Conservation (phyloP, 192 early-diverging fungal species). For the Funneliformis geosporum region DNA sequence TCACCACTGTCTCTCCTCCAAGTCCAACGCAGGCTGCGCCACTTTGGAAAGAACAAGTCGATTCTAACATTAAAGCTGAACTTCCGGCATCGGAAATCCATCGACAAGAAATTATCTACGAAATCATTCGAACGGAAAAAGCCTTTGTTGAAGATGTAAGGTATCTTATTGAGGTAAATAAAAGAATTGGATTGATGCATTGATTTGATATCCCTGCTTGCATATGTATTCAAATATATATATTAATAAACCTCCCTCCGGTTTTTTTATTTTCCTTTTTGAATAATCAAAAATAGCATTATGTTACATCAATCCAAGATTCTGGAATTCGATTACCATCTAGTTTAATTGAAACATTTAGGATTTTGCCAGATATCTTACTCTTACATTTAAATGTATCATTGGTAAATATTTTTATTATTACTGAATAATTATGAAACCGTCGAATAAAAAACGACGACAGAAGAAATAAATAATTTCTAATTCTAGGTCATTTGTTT, state of each 20-base stretch:
- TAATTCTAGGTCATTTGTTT: slow-evolving; percentile 1
- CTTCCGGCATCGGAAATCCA: not conserved
- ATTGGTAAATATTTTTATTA: slow-evolving; percentile 3
- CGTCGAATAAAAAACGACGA: too few species aligned
- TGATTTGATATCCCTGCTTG: not conserved
- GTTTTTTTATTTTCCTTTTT: not conserved
- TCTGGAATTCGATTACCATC: slow-evolving; percentile 11
- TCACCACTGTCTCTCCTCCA: slow-evolving; percentile 2
- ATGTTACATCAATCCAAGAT: slow-evolving; percentile 7
- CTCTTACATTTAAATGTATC: slow-evolving; percentile 16
- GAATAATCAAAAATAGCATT: not conserved
- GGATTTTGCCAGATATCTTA: not conserved
- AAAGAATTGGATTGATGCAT: not conserved
- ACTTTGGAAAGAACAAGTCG: slow-evolving; percentile 28
- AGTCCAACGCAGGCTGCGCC: not conserved
- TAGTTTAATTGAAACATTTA: slow-evolving; percentile 10
- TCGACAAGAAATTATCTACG: slow-evolving; percentile 27
- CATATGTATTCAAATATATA: not conserved
- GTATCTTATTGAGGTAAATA: slow-evolving; percentile 17
- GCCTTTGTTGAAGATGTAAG: slow-evolving; percentile 14
- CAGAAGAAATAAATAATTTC: not conserved
- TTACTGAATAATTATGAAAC: not conserved
- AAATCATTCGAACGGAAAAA: slow-evolving; percentile 29
- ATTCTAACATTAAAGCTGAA: slow-evolving; percentile 9
- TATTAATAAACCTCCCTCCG: too few species aligned